Base-by-base conservation (phyloP, 2,329 filamentous ascomycete species). In the Macroventuria anomochaeta region DNA sequence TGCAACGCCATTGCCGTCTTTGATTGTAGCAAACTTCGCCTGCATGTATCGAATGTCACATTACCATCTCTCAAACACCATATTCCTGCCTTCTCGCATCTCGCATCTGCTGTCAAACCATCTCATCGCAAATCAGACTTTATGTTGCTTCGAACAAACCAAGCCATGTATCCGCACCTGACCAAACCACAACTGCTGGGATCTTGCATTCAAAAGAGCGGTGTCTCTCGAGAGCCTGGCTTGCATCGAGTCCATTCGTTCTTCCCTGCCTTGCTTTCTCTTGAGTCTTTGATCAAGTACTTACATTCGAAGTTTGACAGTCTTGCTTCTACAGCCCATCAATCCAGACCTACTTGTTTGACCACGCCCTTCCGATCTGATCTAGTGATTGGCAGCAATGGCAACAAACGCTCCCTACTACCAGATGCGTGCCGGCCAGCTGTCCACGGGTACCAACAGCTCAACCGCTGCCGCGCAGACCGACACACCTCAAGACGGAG, bases 331-430 rank as follows among this genome's bases (percentile, higher is more conserved):
- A 17, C 28, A 26, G 2, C 5, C 5, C 10, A 17, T 5, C 28
- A 11, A 15, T 5, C 15, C 15, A 4, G 10, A 17, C 34, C 26
- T 23, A 10, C 13, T 46, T 37, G 51, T 59, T 57, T 55, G 53
- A 58, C 49, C 25, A 48, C 39, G 47, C 53, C 52, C 31, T 53
- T 38, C 48, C 54, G 46, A 18, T 5, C 28, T 12, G 36, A 17
- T 29, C 31, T 37, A 37, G 37, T 50, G 31, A 25, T 26, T 23
- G 54, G 46, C 46, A 43, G 58, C 50, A 54, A 74, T 73, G 70
- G 56, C 67, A 49, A 55, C 69, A 67, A 73, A 72, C 66, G 70
- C 71, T 28, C 72, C 71, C 28, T 73, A 73, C 61, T 74, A 70
- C 53, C 71, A 72, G 57, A 61, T 69, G 51, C 67, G 61, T 46